Evolutionary conservation across 2,329 filamentous ascomycete genomes (phyloP).

Genomic region (Zasmidium angulare): DNA sequence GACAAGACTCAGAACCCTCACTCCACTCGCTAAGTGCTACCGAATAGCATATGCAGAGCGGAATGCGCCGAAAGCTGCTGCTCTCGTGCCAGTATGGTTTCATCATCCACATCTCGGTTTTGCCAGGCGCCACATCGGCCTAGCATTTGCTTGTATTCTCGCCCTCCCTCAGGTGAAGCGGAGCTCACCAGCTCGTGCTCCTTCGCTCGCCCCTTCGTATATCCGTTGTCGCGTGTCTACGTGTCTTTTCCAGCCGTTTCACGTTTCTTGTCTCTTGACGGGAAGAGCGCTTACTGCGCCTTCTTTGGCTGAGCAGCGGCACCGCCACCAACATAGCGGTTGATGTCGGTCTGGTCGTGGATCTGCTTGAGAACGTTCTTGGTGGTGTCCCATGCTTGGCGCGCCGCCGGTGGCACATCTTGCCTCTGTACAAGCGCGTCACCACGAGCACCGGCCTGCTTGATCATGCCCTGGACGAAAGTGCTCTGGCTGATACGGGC

Average conservation of each 20-base stretch:
- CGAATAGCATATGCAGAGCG: background rate
- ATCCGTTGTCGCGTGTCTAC: background rate
- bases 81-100: background rate
- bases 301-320: constrained; percentile 56
- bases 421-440: constrained; percentile 84
- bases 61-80: background rate
- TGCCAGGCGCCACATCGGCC: background rate
- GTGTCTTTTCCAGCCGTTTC: background rate
- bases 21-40: background rate
- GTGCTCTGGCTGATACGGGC: constrained; percentile 85
- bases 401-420: constrained; percentile 76
- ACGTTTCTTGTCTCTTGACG: background rate
- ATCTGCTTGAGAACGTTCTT: constrained; percentile 74
- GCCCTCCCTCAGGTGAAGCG: background rate
- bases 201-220: background rate
- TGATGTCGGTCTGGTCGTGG: constrained; percentile 75
- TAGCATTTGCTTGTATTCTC: background rate
- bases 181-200: background rate
- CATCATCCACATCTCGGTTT: background rate
- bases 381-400: constrained; percentile 75
- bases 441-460: constrained; percentile 68
- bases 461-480: constrained; percentile 84
- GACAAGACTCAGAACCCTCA: background rate
- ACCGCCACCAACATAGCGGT: constrained; percentile 40
- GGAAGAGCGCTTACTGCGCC: constrained; percentile 49